These are phyloP conservation scores for Magnusiomyces magnusii DNA, from an alignment of 1,139 yeast genomes.

Conservation along the genomic window DNA sequence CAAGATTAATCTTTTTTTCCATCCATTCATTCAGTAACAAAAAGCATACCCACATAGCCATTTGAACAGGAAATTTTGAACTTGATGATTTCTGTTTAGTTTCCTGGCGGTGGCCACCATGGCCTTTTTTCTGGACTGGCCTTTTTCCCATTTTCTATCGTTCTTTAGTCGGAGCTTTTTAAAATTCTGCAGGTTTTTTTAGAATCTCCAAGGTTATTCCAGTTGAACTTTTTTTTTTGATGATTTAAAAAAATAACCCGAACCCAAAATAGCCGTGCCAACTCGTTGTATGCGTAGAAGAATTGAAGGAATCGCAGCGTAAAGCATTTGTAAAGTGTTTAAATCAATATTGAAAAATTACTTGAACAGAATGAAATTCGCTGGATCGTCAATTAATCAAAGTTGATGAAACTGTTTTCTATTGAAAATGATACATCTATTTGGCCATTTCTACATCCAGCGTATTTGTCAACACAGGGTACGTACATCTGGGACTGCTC, in stretches of 20 bases:
- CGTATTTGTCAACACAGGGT: background rate
- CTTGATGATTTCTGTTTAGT: conserved; percentile 17
- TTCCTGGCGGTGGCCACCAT: conserved; percentile 16
- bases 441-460: background rate
- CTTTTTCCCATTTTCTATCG: conserved; percentile 12
- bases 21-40: conserved; percentile 13
- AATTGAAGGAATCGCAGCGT: background rate
- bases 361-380: too few relatives aligned
- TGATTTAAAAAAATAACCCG: background rate
- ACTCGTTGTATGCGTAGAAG: background rate
- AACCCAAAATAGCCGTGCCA: background rate
- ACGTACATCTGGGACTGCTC: background rate
- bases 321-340: too few relatives aligned
- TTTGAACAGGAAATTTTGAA: conserved; percentile 31
- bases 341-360: too few relatives aligned
- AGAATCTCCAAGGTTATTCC: too few relatives aligned
- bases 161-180: background rate
- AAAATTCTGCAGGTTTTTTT: background rate
- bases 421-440: too few relatives aligned
- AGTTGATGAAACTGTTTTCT: too few relatives aligned
- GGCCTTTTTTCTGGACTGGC: conserved; percentile 12
- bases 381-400: too few relatives aligned
- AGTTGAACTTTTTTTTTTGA: too few relatives aligned
- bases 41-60: conserved; percentile 38
- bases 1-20: background rate